A percentile compares a stretch with the other conserved stretches of the same genome.
These are phyloP conservation scores for Fusarium palustre DNA, from an alignment of 2,329 filamentous ascomycete genomes.

Conservation along the genomic window DNA sequence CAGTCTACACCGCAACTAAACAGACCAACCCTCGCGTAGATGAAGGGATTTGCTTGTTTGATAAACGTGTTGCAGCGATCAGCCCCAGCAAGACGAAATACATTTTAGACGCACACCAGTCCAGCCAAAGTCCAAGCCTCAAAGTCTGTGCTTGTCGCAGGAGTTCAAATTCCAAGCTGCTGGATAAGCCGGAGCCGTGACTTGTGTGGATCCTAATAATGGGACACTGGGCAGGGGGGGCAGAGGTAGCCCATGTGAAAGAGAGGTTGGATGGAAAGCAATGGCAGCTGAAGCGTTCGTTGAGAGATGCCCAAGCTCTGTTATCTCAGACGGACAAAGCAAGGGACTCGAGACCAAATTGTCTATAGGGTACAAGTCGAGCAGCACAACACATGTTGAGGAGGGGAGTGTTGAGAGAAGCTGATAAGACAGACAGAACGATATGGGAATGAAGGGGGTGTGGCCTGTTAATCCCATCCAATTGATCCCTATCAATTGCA, in stretches of 20 bases:
- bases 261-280: conserved; percentile 37
- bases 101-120: conserved; percentile 7
- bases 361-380: not conserved
- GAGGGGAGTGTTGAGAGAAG: conserved; percentile 33
- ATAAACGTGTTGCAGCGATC: conserved; percentile 5
- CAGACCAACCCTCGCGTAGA: conserved; percentile 9
- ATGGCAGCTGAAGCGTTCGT: conserved; percentile 14
- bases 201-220: conserved; percentile 36
- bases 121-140: not conserved
- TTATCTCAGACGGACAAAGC: conserved; percentile 18
- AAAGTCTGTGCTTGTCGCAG: conserved; percentile 37
- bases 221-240: conserved; percentile 13
- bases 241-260: conserved; percentile 27
- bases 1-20: conserved; percentile 36
- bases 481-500: conserved; percentile 28
- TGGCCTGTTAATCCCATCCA: conserved; percentile 23
- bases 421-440: conserved; percentile 19
- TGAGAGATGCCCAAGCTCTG: conserved; percentile 1
- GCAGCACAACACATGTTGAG: conserved; percentile 2
- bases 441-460: conserved; percentile 25
- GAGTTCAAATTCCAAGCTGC: conserved; percentile 41
- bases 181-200: conserved; percentile 30
- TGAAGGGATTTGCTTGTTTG: conserved; percentile 25
- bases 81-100: conserved; percentile 14
- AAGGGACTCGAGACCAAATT: conserved; percentile 10